phyloP scores from a whole-genome alignment of 1,284 basidiomycete genomes.

The Schizophyllum commune region DNA sequence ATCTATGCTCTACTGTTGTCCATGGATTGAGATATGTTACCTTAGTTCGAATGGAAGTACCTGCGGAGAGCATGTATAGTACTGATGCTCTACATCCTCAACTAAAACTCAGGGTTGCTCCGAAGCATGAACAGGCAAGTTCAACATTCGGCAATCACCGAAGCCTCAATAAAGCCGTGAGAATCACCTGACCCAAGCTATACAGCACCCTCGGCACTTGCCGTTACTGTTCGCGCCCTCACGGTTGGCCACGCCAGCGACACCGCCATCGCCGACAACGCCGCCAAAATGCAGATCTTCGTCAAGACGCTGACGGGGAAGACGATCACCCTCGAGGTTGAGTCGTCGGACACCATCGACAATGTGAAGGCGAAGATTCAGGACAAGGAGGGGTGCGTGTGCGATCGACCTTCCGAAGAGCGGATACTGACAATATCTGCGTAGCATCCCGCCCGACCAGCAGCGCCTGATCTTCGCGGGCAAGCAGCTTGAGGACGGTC shows the following conservation, averaged over 20 bases:
- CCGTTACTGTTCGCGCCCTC: background rate
- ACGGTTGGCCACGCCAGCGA: background rate
- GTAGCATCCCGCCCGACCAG: slow-evolving; percentile 86
- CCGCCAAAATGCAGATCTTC: slow-evolving; percentile 79
- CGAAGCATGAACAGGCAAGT: no score
- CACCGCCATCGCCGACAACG: background rate
- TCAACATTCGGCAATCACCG: no score
- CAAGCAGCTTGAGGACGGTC: slow-evolving; percentile 95
- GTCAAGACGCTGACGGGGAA: slow-evolving; percentile 95
- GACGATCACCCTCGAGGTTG: slow-evolving; percentile 98
- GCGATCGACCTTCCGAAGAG: background rate
- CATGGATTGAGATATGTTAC: no score
- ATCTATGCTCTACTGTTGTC: no score
- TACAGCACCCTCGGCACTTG: background rate
- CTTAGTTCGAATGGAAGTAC: no score
- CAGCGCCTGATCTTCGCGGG: slow-evolving; percentile 93
- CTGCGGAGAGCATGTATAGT: no score
- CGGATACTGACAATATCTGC: background rate
- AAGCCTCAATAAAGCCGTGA: background rate
- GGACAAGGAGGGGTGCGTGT: slow-evolving; percentile 79
- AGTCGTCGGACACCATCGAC: slow-evolving; percentile 94
- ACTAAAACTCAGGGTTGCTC: no score
- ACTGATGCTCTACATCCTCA: no score
- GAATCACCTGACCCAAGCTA: background rate
- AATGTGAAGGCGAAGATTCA: slow-evolving; percentile 90